Base-by-base conservation (phyloP, 768 basidiomycete species). In the Lactarius akahatsu region DNA sequence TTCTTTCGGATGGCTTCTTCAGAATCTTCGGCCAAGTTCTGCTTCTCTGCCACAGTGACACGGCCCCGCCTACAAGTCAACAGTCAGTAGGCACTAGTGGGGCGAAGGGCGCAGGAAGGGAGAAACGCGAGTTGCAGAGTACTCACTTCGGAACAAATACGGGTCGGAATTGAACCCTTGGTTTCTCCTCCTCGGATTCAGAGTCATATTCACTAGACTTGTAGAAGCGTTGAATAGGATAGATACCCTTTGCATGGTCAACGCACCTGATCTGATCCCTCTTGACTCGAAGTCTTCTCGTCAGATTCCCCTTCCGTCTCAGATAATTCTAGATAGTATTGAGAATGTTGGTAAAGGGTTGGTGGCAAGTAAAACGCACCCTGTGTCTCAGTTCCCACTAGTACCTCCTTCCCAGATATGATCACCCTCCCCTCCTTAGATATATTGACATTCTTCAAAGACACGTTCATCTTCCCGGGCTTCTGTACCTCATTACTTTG, bases 61-160 rank as follows among this genome's bases (percentile, higher is more conserved):
- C 91, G 84, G n/a, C 83, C 88, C 20, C 90, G 90, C 77, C 92
- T 94, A 70, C 30, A 71, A 55, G 36, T 50, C n/a, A 13, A 50
- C 4, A 26, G 23, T 50, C 23, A 50, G 23, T 26, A 23, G 11
- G 11, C 4, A 23, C 9, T 57, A 55, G 43, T 59, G 26, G 26
- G 11, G 30, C 43, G 55, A 9, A 13, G 7, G 52, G 20, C 15
- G 57, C 16, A 41, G 60, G 52, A 56, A 59, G 36, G 20, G 55
- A 23, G 28, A 34, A 57, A 38, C 62, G 40, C 50, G 8, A 38
- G 11, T 13, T 20, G 41, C 2, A 58, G n/a, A 36, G 57, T 10
- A 77, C 89, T 65, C 74, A 96, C 96, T 98, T 98, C 62, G 92
- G 92, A 20, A 98, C 86, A 76, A 98, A 99, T 0, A 96, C 91